phyloP scores from a whole-genome alignment of 345 rosid genomes.

The Sonneratia alba region DNA sequence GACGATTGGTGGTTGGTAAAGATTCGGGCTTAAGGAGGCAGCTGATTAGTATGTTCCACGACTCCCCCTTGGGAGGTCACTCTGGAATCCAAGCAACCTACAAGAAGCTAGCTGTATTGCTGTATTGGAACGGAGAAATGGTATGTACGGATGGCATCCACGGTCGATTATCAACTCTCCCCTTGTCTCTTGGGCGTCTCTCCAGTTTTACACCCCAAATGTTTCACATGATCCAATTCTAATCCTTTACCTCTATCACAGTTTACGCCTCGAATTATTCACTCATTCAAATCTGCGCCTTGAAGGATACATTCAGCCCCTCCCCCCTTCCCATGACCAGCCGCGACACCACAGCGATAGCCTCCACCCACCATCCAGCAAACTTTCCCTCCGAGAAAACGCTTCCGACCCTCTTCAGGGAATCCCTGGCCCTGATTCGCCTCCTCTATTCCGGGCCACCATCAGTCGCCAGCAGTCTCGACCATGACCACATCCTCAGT shows the following conservation, averaged over 20 bases:
- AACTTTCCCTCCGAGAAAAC: slow-evolving; percentile 24
- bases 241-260: neutral
- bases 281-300: too few species aligned
- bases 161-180: too few species aligned
- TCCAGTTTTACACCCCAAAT: neutral
- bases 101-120: too few species aligned
- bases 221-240: neutral
- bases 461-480: slow-evolving; percentile 50
- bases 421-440: slow-evolving; percentile 27
- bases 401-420: slow-evolving; percentile 38
- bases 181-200: neutral
- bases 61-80: too few species aligned
- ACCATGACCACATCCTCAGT: slow-evolving; percentile 37
- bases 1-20: neutral
- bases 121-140: neutral
- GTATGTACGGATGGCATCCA: neutral
- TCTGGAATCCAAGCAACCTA: too few species aligned
- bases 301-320: neutral
- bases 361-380: slow-evolving; percentile 11
- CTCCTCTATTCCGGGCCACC: slow-evolving; percentile 58
- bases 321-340: slow-evolving; percentile 3
- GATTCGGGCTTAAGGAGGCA: neutral
- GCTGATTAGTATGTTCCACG: too few species aligned
- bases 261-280: neutral
- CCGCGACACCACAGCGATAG: neutral